Base-by-base conservation (phyloP, 331 rosid genomes). In the Phaseolus coccineus region DNA sequence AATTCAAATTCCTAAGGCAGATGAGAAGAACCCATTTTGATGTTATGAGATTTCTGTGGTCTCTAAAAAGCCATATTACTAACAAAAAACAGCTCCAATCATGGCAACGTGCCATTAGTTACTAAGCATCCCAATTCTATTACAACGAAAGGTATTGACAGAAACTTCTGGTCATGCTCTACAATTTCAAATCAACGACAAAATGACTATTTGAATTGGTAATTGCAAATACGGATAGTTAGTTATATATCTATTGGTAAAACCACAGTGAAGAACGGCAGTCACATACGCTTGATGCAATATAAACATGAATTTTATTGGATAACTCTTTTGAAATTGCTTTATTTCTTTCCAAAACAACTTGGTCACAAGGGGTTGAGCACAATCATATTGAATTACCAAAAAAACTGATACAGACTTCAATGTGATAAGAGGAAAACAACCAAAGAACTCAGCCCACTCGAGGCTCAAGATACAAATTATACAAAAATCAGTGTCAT, bases 181-280 rank as follows among this genome's bases (percentile, higher is more conserved):
- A 5, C 53, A 25, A 24, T 77, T 37, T 25, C 30, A 50, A 19
- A 51, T 51, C 25, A 53, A 52, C 48, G 6, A 37, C 51, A 67
- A 75, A 35, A 63, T 76, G 67, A 25, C 30, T 66, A 58, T 30
- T 3, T 81, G 47, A 50, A 56, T 57, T 81, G 76, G 55, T 16
- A 44, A 55, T 6, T 22, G 19, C 50, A 37, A 70, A 61, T 30
- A 28, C 56, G 33, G 75, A 14, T 3, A 53, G 35, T 4, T 37
- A 6, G 44, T 15, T 51, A 2, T 16, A 28, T 59, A 71, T 71
- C 33, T 30, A 52, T 33, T 8, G 11, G 47, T 44, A 58, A 28
- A 44, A 61, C 14, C 6, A 64, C 3, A 16, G 48, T 35, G 1
- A 25, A 64, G 70, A 66, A 66, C 33, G 9, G 19, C 16, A 66